phyloP scores from a whole-genome alignment of 805 yeast genomes.

The Blastobotrys mokoenaii region DNA sequence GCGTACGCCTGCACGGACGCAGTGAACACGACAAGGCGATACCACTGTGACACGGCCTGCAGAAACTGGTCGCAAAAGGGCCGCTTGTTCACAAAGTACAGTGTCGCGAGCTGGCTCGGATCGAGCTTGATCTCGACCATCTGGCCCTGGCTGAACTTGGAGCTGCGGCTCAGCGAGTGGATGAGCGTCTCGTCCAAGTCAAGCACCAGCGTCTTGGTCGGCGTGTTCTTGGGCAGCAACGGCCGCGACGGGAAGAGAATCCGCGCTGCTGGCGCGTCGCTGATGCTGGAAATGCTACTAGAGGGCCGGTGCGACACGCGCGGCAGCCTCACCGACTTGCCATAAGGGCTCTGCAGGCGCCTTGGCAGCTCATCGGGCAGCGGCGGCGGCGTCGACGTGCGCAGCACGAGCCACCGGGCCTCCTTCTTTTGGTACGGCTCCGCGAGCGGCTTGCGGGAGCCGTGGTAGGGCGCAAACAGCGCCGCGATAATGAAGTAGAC shows the following conservation, averaged over 20 bases:
- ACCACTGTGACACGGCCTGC: slow-evolving; percentile 75
- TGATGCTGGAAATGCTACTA: not conserved
- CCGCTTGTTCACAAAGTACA: slow-evolving; percentile 84
- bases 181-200: slow-evolving; percentile 93
- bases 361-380: not conserved
- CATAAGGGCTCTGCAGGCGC: slow-evolving; percentile 9
- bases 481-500: too few species aligned
- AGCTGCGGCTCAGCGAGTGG: slow-evolving; percentile 72
- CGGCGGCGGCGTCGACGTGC: not conserved
- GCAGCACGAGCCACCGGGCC: not conserved
- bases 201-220: slow-evolving; percentile 63
- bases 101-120: slow-evolving; percentile 58
- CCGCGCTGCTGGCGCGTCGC: not conserved
- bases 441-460: too few species aligned
- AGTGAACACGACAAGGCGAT: slow-evolving; percentile 81
- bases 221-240: slow-evolving; percentile 14
- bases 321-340: slow-evolving; percentile 2
- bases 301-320: not conserved
- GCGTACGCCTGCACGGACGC: slow-evolving; percentile 94
- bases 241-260: slow-evolving; percentile 16
- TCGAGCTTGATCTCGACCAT: slow-evolving; percentile 75
- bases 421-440: too few species aligned
- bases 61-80: slow-evolving; percentile 87
- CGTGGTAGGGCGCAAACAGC: too few species aligned
- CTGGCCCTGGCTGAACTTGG: slow-evolving; percentile 39